Evolutionary conservation across 176 grass and related monocot species (phyloP).

Genomic region (Zea mays): DNA sequence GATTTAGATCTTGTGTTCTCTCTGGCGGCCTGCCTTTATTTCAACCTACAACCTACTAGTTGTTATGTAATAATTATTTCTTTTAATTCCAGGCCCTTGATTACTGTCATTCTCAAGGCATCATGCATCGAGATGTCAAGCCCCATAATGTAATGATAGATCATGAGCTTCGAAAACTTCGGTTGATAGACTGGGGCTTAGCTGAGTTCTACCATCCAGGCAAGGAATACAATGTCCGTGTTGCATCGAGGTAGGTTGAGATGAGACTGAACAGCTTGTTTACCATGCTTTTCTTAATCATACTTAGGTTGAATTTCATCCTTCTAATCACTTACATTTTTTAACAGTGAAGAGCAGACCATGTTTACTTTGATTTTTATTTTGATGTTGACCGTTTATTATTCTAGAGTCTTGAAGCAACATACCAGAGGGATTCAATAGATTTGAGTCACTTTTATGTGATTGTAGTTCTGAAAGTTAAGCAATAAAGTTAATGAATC

Average conservation of each 20-base stretch:
- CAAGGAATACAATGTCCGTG: conserved; percentile 96
- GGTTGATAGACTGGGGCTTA: conserved; percentile 95
- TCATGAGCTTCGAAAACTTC: conserved; percentile 85
- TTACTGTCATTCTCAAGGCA: conserved; percentile 92
- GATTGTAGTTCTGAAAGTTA: conserved; percentile 7
- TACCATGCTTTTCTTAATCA: conserved; percentile 1
- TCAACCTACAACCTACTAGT: conserved; percentile 1
- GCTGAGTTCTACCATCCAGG: conserved; percentile 96
- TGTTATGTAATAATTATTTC: conserved; percentile 18
- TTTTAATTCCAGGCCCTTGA: conserved; percentile 65
- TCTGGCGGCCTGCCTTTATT: not conserved
- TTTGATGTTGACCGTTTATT: not conserved
- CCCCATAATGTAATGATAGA: conserved; percentile 99
- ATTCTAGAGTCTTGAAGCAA: conserved; percentile 23
- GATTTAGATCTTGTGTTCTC: not conserved
- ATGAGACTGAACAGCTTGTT: not conserved
- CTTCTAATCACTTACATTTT: conserved; percentile 2
- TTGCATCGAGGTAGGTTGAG: conserved; percentile 83
- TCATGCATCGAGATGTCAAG: conserved; percentile 99
- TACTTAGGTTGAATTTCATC: conserved; percentile 10
- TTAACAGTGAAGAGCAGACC: conserved; percentile 7
- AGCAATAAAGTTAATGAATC: not conserved
- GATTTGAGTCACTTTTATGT: conserved; percentile 9
- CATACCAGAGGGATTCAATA: not conserved
- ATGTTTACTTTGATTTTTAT: not conserved